Conservation (phyloP, 2,329 filamentous ascomycete genomes). For the Penicillium brasilianum region DNA sequence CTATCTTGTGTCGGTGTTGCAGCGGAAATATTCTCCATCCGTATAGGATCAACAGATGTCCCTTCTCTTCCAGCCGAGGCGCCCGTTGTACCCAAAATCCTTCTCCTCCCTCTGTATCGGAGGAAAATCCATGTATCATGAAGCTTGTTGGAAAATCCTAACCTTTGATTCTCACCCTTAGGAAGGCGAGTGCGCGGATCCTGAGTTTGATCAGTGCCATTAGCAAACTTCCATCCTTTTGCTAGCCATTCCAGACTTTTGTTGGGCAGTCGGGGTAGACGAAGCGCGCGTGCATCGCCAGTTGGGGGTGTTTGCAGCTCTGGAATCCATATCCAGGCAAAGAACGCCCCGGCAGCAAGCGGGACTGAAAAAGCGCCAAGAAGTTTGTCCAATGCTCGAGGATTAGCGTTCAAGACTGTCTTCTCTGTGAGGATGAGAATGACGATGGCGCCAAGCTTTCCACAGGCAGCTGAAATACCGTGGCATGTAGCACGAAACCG, state of each 20-base stretch:
- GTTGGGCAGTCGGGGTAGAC: slow-evolving; percentile 4
- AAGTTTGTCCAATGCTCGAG: slow-evolving; percentile 4
- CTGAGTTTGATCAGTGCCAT: neutral
- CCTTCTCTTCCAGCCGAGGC: neutral
- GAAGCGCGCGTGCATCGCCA: neutral
- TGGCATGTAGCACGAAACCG: slow-evolving; percentile 7
- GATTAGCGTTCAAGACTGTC: neutral
- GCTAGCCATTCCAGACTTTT: slow-evolving; percentile 2
- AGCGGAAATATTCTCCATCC: neutral
- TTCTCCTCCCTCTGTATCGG: neutral
- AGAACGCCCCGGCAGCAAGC: slow-evolving; percentile 3
- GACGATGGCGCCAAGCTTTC: slow-evolving; percentile 6
- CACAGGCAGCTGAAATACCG: slow-evolving; percentile 8
- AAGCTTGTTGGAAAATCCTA: slow-evolving; percentile 2
- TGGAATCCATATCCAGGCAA: slow-evolving; percentile 8
- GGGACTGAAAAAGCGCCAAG: slow-evolving; percentile 6
- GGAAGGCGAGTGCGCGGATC: slow-evolving; percentile 4
- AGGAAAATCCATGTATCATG: neutral
- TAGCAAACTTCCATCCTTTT: neutral
- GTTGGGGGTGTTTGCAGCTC: slow-evolving; percentile 4
- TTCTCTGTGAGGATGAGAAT: slow-evolving; percentile 7
- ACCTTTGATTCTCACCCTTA: slow-evolving; percentile 4
- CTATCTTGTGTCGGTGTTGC: neutral
- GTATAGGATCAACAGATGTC: neutral
- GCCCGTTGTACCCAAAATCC: neutral